A percentile compares a stretch with the other conserved stretches of the same genome.
phyloP scores from a whole-genome alignment of 2,329 filamentous ascomycete genomes.

The Herpotrichia juniperi region DNA sequence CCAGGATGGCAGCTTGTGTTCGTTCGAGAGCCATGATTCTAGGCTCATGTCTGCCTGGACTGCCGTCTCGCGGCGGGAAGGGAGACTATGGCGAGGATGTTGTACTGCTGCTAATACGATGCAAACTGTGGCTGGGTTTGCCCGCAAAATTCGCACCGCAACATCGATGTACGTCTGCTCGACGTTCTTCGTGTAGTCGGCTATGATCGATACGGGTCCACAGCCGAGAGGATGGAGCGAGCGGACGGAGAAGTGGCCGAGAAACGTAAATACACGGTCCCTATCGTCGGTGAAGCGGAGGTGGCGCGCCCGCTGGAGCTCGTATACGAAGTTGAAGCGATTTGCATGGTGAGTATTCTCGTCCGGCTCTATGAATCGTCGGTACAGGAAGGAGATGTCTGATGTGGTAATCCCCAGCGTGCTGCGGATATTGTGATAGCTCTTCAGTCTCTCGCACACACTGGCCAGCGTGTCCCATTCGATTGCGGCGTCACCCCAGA shows the following conservation, averaged over 20 bases:
- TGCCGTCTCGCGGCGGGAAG: background rate
- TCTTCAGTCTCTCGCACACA: no score
- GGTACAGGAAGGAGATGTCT: no score
- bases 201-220: constrained; percentile 4
- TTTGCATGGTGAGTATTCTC: constrained; percentile 8
- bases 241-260: constrained; percentile 7
- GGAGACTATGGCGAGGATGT: background rate
- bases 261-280: constrained; percentile 7
- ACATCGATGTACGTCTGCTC: background rate
- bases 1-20: background rate
- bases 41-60: background rate
- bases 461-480: no score
- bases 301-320: constrained; percentile 8
- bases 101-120: background rate
- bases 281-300: constrained; percentile 8
- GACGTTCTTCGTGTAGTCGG: background rate
- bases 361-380: no score
- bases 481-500: no score
- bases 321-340: constrained; percentile 9
- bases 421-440: no score
- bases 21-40: background rate
- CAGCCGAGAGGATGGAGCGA: constrained; percentile 3
- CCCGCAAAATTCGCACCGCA: background rate
- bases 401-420: no score
- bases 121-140: background rate